Percentiles rank a stretch among this genome's conserved stretches.
These are phyloP conservation scores for Sphagnum contortum DNA, from an alignment of 225 moss, liverwort and hornwort genomes.

Conservation along the genomic window DNA sequence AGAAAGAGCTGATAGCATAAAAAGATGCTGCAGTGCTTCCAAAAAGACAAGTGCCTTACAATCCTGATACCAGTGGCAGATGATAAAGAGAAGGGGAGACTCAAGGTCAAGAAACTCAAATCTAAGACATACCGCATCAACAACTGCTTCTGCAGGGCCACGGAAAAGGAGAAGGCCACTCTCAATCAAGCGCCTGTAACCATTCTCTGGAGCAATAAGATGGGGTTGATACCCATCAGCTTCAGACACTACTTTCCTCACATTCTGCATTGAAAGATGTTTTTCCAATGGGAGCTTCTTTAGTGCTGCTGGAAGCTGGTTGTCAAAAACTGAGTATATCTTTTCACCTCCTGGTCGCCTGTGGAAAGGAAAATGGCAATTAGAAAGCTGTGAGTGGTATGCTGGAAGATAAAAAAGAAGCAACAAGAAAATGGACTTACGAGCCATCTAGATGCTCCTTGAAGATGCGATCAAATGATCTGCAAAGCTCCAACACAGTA, in stretches of 20 bases:
- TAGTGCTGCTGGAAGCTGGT: slow-evolving; percentile 4
- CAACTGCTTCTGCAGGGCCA: slow-evolving; percentile 5
- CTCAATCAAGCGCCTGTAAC: slow-evolving; percentile 8
- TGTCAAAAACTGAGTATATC: slow-evolving; percentile 2
- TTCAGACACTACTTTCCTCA: slow-evolving; percentile 3
- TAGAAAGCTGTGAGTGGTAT: not conserved
- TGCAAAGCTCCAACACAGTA: slow-evolving; percentile 3
- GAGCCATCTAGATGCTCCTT: slow-evolving; percentile 3
- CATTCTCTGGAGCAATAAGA: slow-evolving; percentile 3
- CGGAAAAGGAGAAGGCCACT: slow-evolving; percentile 1
- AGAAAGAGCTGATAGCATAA: no score
- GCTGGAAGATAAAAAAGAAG: not conserved
- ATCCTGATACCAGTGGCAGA: not conserved
- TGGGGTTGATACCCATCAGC: slow-evolving; percentile 5
- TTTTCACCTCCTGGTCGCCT: slow-evolving; percentile 7
- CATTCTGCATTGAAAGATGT: slow-evolving; percentile 5
- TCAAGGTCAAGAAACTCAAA: no score
- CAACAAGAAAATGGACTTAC: not conserved
- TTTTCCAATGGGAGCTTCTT: slow-evolving; percentile 5
- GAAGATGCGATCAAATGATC: slow-evolving; percentile 6
- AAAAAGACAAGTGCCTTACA: no score
- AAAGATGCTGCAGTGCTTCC: no score
- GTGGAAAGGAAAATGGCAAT: not conserved
- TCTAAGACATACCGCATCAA: not conserved
- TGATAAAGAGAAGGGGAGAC: not conserved